Conservation (phyloP, 257 asterid genomes). For the Solanum bulbocastanum region DNA sequence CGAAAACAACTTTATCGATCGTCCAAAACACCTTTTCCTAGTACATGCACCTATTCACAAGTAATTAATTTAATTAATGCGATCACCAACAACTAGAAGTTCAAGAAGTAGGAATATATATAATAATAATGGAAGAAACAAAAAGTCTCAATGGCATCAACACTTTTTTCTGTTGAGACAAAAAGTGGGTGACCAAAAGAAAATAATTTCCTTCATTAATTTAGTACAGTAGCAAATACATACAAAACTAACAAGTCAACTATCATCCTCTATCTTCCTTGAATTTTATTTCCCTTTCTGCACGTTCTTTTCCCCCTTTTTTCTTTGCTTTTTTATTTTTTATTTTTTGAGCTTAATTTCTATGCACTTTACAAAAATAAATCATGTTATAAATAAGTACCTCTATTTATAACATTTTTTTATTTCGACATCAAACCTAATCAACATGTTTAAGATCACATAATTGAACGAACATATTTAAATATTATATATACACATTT, state of each 20-base stretch:
- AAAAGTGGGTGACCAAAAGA: slow-evolving; percentile 1
- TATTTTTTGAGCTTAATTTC: neutral
- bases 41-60: neutral
- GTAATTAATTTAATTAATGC: neutral
- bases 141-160: neutral
- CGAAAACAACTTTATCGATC: neutral
- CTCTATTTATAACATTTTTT: neutral
- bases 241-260: slow-evolving; percentile 7
- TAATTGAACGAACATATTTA: neutral
- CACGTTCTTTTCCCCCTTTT: neutral
- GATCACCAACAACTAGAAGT: neutral
- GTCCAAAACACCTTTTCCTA: neutral
- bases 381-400: neutral
- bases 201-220: neutral
- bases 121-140: neutral
- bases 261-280: neutral
- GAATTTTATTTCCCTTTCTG: neutral
- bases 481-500: neutral
- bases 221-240: neutral
- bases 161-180: neutral
- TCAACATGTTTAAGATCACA: neutral
- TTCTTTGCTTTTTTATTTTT: neutral
- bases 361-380: neutral
- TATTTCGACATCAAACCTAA: neutral
- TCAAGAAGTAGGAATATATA: neutral